These are phyloP conservation scores for Pseudogymnoascus sp. DNA, from an alignment of 2,329 filamentous ascomycete genomes.

Conservation along the genomic window DNA sequence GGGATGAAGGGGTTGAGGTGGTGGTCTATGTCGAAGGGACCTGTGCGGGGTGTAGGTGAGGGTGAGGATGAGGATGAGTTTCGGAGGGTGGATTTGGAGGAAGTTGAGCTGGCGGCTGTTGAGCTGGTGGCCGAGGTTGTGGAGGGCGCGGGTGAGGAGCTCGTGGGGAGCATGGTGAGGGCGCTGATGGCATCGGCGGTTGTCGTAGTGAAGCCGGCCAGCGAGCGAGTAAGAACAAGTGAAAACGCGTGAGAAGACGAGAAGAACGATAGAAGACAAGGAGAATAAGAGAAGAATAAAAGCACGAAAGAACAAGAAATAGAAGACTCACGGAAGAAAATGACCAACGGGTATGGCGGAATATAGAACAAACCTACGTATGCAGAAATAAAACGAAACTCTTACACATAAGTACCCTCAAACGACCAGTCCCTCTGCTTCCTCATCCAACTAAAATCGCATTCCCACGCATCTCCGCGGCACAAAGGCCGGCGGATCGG, in stretches of 20 bases:
- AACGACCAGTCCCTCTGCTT: background rate
- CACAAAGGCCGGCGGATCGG: background rate
- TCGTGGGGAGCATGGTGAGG: background rate
- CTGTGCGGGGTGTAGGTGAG: slow-evolving; percentile 19
- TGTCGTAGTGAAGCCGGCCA: no score
- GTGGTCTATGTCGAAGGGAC: slow-evolving; percentile 68
- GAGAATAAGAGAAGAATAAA: background rate
- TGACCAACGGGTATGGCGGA: background rate
- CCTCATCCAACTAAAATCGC: background rate
- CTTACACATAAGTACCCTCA: no score
- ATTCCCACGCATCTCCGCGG: background rate
- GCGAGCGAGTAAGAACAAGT: no score
- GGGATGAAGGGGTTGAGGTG: slow-evolving; percentile 65
- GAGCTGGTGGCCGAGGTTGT: background rate
- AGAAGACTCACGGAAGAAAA: background rate
- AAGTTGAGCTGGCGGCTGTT: background rate
- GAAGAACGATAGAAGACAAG: no score
- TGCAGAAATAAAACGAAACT: no score
- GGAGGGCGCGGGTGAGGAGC: background rate
- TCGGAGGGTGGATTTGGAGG: background rate
- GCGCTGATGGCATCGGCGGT: background rate
- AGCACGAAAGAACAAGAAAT: background rate
- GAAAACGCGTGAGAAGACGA: no score
- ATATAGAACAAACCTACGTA: background rate
- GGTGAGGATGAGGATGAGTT: background rate